Conservation (phyloP, 257 asterid species). For the Galeopsis tetrahit region DNA sequence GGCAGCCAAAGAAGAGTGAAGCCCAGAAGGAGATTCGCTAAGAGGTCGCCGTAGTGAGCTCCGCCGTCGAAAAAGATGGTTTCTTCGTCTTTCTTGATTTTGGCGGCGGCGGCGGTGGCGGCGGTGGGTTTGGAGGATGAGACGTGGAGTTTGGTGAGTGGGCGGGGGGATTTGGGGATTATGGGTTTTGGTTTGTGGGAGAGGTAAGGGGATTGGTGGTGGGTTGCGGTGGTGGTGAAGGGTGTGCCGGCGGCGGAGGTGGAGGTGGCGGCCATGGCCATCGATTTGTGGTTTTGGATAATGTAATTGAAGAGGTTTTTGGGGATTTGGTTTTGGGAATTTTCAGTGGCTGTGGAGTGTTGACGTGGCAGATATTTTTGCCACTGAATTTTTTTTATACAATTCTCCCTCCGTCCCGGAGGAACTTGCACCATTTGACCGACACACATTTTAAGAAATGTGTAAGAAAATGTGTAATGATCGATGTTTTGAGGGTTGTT, state of each 20-base stretch:
- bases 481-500: too few relatives aligned
- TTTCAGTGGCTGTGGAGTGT: constrained; percentile 36
- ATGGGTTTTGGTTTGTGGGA: constrained; percentile 32
- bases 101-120: constrained; percentile 47
- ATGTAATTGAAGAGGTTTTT: constrained; percentile 30
- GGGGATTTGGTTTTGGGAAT: constrained; percentile 29
- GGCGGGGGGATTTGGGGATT: constrained; percentile 40
- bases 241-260: constrained; percentile 35
- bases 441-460: too few relatives aligned
- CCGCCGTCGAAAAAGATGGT: constrained; percentile 90
- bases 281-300: constrained; percentile 39
- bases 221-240: constrained; percentile 33
- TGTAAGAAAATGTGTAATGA: too few relatives aligned
- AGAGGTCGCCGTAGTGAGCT: constrained; percentile 95
- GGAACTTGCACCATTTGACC: too few relatives aligned
- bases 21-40: constrained; percentile 86
- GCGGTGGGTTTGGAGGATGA: constrained; percentile 68
- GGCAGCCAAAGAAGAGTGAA: constrained; percentile 97
- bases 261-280: constrained; percentile 52
- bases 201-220: constrained; percentile 38
- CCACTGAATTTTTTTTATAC: constrained; percentile 10
- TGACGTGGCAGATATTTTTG: constrained; percentile 46
- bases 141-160: constrained; percentile 66
- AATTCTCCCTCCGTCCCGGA: too few relatives aligned
- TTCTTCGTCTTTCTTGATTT: constrained; percentile 56